Percentiles rank a stretch among this genome's conserved stretches.
These are phyloP conservation scores for Barnettozyma sp. DNA, from an alignment of 805 yeast genomes.

Conservation along the genomic window DNA sequence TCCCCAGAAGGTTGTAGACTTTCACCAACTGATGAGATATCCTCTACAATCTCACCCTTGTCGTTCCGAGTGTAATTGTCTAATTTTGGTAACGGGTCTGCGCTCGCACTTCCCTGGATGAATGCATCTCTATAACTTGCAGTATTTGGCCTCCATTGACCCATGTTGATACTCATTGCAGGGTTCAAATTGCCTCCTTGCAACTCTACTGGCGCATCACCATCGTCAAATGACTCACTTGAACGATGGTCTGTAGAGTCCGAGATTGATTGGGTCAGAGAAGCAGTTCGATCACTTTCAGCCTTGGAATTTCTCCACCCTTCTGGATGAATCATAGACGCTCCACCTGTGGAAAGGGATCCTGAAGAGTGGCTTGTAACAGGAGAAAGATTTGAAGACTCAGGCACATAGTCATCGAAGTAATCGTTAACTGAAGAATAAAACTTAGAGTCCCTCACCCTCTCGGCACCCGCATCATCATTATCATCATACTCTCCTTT, in stretches of 20 bases:
- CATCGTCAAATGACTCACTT: not conserved
- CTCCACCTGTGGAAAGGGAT: conserved; percentile 27
- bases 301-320: conserved; percentile 19
- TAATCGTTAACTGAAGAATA: conserved; percentile 22
- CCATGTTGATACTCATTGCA: conserved; percentile 36
- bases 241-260: conserved; percentile 1
- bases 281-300: conserved; percentile 21
- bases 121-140: conserved; percentile 41
- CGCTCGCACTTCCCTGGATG: conserved; percentile 32
- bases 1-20: not conserved
- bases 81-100: conserved; percentile 24
- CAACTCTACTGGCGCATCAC: too few species aligned
- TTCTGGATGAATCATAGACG: conserved; percentile 23
- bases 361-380: conserved; percentile 20
- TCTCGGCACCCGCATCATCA: not conserved
- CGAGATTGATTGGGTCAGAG: conserved; percentile 17
- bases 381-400: conserved; percentile 3
- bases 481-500: not conserved
- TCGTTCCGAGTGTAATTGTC: conserved; percentile 29
- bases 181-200: conserved; percentile 17
- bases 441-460: conserved; percentile 19
- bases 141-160: conserved; percentile 57
- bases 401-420: conserved; percentile 23
- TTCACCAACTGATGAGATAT: conserved; percentile 12
- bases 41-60: conserved; percentile 24